Evolutionary conservation across 192 early-diverging fungal species (phyloP), one percentile per base, ranked within the genome.

Genomic region (Entomortierella lignicola): DNA sequence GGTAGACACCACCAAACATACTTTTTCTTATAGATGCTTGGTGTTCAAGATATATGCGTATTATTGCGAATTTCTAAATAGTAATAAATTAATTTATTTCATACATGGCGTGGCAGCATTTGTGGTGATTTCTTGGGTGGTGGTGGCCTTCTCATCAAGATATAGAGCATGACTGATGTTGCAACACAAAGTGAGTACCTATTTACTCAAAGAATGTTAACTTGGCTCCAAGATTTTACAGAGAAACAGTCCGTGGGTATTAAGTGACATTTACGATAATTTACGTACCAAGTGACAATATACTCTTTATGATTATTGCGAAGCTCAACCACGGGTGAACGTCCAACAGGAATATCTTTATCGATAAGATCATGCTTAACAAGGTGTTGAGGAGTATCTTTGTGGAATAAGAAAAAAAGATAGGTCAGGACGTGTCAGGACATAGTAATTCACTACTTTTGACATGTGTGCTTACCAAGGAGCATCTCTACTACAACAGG

Each of bases 221-320:
- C 10, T 37, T 37, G 34, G 34, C 34, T 37, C 34, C 34, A 7
- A 37, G 34, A 37, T 10, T 37, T 37, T 37, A 37, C 10, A 37
- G 10, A 37, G 4, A 37, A 4, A 37, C 10, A 10, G 34, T 47
- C 27, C 12, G 2, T 15, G 8, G 21, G 12, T 50, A 31, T 60
- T 55, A 20, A 13, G 3, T 41, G 54, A 37, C 23, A 8, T 0
- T 42, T 11, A 13, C 1, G n/a, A 11, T 12, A 37, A 12, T 5
- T 20, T 32, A 64, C 71, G 27, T 89, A 97, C 96, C 96, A 98
- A 30, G 96, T 98, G 30, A 96, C 84, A 15, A 92, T 86, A 63
- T 98, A 98, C 72, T 92, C 89, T 30, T 95, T 77, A 69, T 98
- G 96, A 66, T 91, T 89, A 72, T 98, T 98, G 26, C 91, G 85